Evolutionary conservation across 1,284 basidiomycete species (phyloP).

Genomic region (Athelia psychrophila): DNA sequence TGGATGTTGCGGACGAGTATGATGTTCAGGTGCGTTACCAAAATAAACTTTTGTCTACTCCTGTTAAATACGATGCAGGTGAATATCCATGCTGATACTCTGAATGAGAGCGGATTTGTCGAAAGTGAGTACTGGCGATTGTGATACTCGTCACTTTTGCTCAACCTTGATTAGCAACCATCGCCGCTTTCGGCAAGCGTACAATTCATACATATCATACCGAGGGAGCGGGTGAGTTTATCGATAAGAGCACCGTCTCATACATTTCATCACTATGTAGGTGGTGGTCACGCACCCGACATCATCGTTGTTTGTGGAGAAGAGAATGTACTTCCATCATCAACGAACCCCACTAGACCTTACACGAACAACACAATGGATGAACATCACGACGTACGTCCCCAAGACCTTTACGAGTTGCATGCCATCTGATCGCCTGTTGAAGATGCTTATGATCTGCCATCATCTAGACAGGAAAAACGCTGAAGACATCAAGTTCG

Average conservation of each 20-base stretch:
- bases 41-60: neutral
- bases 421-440: neutral
- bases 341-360: conserved; percentile 96
- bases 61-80: conserved; percentile 42
- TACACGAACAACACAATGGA: conserved; percentile 93
- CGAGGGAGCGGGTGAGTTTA: conserved; percentile 78
- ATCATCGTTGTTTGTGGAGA: conserved; percentile 95
- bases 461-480: conserved; percentile 90
- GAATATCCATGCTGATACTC: conserved; percentile 96
- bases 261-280: conserved; percentile 29
- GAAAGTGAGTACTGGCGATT: conserved; percentile 54
- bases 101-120: conserved; percentile 94
- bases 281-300: conserved; percentile 96
- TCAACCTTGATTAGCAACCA: conserved; percentile 56
- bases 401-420: neutral
- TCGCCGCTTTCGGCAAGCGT: conserved; percentile 85
- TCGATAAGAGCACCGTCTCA: too few relatives aligned
- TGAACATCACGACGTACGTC: conserved; percentile 90
- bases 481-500: conserved; percentile 93
- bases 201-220: conserved; percentile 99
- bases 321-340: conserved; percentile 92
- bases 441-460: conserved; percentile 95
- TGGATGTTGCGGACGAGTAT: conserved; percentile 87
- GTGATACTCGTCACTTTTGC: neutral
- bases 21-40: conserved; percentile 78